Evolutionary conservation across 192 early-diverging fungal species (phyloP).

Genomic region (Coemansia sp.): DNA sequence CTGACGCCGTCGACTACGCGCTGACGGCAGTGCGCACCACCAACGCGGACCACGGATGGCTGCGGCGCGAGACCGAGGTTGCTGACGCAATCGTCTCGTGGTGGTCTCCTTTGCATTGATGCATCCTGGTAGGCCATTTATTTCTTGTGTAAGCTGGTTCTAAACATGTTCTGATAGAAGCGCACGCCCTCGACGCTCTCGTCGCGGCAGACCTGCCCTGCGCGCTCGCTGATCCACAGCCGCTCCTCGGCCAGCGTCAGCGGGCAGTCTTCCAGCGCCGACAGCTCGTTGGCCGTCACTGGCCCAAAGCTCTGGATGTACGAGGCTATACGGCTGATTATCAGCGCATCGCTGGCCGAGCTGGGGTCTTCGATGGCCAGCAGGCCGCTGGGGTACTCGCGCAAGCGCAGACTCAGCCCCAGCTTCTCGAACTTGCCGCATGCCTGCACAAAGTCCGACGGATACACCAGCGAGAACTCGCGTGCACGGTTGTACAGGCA

Average conservation of each 20-base stretch:
- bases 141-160: not conserved
- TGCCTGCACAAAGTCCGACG: constrained; percentile 85
- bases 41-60: constrained; percentile 51
- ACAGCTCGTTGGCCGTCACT: constrained; percentile 70
- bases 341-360: constrained; percentile 65
- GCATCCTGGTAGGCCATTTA: not conserved
- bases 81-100: constrained; percentile 36
- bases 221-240: constrained; percentile 68
- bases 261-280: constrained; percentile 53
- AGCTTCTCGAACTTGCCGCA: constrained; percentile 67
- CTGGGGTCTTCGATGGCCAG: constrained; percentile 67
- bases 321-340: constrained; percentile 57
- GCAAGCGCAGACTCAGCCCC: constrained; percentile 68
- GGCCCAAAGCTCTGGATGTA: constrained; percentile 56
- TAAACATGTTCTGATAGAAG: constrained; percentile 77
- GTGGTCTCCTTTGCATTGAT: constrained; percentile 24
- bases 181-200: constrained; percentile 79
- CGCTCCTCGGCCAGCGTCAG: constrained; percentile 52
- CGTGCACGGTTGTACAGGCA: constrained; percentile 94
- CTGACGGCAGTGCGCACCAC: constrained; percentile 23
- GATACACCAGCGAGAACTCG: constrained; percentile 85
- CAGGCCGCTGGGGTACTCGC: constrained; percentile 79
- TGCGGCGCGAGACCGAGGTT: constrained; percentile 48
- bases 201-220: constrained; percentile 81
- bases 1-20: constrained; percentile 21